Evolutionary conservation across 208 protist species (phyloP), one percentile per base, ranked within the genome.

Genomic region (Leishmania lainsoni): DNA sequence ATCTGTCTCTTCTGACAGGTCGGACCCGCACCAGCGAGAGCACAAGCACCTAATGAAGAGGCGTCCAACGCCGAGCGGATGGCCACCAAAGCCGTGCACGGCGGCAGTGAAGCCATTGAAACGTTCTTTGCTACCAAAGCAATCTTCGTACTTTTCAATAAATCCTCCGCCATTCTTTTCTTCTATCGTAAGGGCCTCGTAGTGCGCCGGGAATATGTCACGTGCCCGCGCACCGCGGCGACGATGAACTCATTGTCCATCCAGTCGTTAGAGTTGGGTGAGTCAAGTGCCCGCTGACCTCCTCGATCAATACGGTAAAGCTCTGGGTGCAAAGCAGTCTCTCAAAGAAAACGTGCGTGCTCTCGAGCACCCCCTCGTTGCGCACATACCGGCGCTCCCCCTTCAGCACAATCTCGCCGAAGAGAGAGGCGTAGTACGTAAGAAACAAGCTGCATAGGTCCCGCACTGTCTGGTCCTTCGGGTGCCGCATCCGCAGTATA

Each of bases 161-260:
- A 91, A 95, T 51, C 91, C 91, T 6, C 87, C 89, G 10, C 91
- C 93, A 42, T 90, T 79, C 70, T 88, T 86, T 74, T 95, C 93
- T 72, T 95, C 91, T 8, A 71, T 39, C 22, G 93, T 79, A 12
- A 96, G 87, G 48, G 86, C 76, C 48, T 86, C 78, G 77, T 95
- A 89, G 20, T 94, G 93, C 0, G 17, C 48, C 0, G 90, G 85
- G 59, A 90, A 93, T 10, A 92, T 14, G n/a, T 85, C 78, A 2
- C 86, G 80, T 95, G 89, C 2, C 81, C 85, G 10, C 91, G 91
- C 8, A 96, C 88, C n/a, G 86, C 83, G 20, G 91, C 91, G 17
- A 96, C 93, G 76, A 94, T 94, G 76, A 96, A 96, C 80, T 95
- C 91, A 80, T 96, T 96, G 73, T 96, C 89, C 86, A 96, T 86